Conservation (phyloP, 2,329 filamentous ascomycete genomes). For the Huntiella savannae region DNA sequence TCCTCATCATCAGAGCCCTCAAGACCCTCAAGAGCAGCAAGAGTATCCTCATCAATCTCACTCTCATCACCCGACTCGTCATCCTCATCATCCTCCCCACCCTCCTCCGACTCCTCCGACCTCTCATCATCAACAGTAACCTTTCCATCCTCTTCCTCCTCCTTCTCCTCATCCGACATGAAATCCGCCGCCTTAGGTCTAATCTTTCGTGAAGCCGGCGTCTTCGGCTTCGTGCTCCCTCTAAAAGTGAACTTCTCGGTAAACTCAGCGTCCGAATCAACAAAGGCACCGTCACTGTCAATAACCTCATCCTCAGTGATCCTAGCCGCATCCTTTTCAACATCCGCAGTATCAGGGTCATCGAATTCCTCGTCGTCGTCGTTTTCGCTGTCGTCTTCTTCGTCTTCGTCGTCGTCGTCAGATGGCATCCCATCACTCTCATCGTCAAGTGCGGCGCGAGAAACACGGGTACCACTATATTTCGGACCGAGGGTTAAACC, state of each 20-base stretch:
- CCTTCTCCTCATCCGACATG: constrained; percentile 29
- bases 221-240: constrained; percentile 34
- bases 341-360: constrained; percentile 35
- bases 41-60: constrained; percentile 18
- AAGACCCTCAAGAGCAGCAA: constrained; percentile 17
- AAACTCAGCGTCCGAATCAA: constrained; percentile 64
- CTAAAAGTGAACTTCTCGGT: constrained; percentile 55
- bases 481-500: constrained; percentile 51
- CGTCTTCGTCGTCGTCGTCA: not conserved
- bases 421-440: constrained; percentile 22
- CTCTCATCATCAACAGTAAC: constrained; percentile 18
- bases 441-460: constrained; percentile 44
- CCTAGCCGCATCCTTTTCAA: constrained; percentile 29
- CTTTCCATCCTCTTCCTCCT: constrained; percentile 14
- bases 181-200: constrained; percentile 37
- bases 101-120: constrained; percentile 16
- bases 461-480: constrained; percentile 62
- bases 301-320: constrained; percentile 40
- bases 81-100: constrained; percentile 20
- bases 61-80: constrained; percentile 19
- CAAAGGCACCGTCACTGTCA: constrained; percentile 52
- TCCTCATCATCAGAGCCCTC: constrained; percentile 17
- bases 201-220: constrained; percentile 18
- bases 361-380: constrained; percentile 33
- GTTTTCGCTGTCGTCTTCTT: constrained; percentile 29